phyloP scores from a whole-genome alignment of 2,329 filamentous ascomycete species.

The Alternaria infectoria region DNA sequence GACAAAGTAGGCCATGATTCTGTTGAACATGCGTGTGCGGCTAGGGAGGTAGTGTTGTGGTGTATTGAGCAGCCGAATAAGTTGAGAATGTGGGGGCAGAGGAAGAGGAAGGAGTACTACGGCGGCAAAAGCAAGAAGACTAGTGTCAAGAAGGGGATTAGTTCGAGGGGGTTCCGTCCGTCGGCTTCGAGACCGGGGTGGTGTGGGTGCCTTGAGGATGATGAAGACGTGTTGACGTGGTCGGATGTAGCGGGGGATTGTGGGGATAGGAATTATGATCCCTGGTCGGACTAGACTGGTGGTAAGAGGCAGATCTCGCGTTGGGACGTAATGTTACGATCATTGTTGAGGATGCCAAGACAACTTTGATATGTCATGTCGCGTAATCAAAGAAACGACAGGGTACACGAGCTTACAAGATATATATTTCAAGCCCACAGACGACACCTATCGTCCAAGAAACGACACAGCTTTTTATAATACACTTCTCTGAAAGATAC shows the following conservation, averaged over 20 bases:
- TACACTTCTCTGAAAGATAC: neutral
- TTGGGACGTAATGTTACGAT: too few species aligned
- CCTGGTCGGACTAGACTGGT: neutral
- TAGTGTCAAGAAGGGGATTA: neutral
- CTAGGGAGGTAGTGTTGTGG: neutral
- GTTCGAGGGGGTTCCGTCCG: neutral
- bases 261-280: neutral
- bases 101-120: neutral
- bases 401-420: neutral
- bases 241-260: neutral
- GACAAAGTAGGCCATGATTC: neutral
- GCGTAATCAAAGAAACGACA: too few species aligned
- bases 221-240: neutral
- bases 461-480: neutral
- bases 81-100: neutral
- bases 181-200: neutral
- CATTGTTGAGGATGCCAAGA: too few species aligned
- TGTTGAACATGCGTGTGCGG: neutral
- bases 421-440: neutral
- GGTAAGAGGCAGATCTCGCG: too few species aligned
- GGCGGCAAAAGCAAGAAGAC: neutral
- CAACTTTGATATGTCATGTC: too few species aligned
- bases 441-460: neutral
- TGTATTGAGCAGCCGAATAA: neutral
- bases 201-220: neutral